Conservation (phyloP, 305 asterid genomes). For the Solanum hybrid region DNA sequence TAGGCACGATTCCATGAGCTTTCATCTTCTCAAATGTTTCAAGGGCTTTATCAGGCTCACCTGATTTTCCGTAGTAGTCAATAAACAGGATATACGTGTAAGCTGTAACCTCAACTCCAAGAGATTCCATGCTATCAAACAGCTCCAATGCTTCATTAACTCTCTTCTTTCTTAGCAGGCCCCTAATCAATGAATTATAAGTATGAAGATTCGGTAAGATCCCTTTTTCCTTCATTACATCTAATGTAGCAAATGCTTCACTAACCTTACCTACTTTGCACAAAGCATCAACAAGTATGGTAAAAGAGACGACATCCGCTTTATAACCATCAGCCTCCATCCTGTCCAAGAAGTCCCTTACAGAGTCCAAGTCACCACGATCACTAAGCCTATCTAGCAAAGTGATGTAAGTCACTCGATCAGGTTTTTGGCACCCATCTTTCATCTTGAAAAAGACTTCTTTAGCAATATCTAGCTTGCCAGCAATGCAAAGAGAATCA, state of each 20-base stretch:
- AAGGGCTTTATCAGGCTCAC: constrained; percentile 73
- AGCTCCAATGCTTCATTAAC: constrained; percentile 60
- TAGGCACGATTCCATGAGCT: constrained; percentile 73
- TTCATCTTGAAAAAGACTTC: constrained; percentile 71
- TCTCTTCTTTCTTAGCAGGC: constrained; percentile 57
- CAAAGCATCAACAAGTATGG: constrained; percentile 68
- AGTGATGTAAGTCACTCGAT: constrained; percentile 83
- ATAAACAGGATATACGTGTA: constrained; percentile 71
- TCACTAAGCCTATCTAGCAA: constrained; percentile 72
- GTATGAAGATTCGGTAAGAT: constrained; percentile 74
- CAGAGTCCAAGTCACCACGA: constrained; percentile 55
- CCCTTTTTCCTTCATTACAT: constrained; percentile 55
- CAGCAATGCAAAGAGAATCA: constrained; percentile 90
- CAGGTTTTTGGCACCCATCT: constrained; percentile 68
- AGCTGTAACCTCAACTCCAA: constrained; percentile 50
- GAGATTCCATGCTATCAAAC: constrained; percentile 46
- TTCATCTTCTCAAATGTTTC: constrained; percentile 76
- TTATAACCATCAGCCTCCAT: constrained; percentile 83
- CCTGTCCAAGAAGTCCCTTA: constrained; percentile 50
- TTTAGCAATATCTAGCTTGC: constrained; percentile 61
- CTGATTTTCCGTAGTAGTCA: constrained; percentile 78
- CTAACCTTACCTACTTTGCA: constrained; percentile 59
- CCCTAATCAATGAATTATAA: constrained; percentile 75
- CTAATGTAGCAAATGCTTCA: constrained; percentile 61
- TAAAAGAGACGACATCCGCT: constrained; percentile 76